Conservation (phyloP, 1,284 basidiomycete genomes). For the Ceratobasidium theobromae region DNA sequence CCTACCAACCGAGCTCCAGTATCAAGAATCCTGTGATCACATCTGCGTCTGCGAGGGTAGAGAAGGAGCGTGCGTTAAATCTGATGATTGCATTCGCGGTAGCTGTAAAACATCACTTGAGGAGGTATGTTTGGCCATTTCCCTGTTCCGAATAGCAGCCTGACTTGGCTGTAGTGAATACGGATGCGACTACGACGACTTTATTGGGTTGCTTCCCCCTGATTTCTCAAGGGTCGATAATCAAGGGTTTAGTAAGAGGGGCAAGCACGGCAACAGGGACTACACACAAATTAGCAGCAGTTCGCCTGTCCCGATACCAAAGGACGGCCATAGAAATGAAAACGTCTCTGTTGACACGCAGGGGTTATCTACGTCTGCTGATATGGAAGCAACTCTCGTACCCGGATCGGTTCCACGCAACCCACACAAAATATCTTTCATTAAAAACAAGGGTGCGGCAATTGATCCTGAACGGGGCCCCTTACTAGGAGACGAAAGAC, state of each 20-base stretch:
- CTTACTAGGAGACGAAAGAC: conserved; percentile 56
- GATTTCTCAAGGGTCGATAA: conserved; percentile 49
- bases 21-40: conserved; percentile 45
- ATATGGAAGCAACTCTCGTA: conserved; percentile 15
- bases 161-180: conserved; percentile 40
- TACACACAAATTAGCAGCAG: background rate
- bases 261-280: conserved; percentile 21
- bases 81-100: conserved; percentile 68
- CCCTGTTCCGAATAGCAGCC: conserved; percentile 44
- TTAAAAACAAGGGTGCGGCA: conserved; percentile 35
- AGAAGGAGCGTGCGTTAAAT: conserved; percentile 71
- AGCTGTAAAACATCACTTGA: conserved; percentile 75
- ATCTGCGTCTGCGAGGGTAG: conserved; percentile 58
- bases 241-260: conserved; percentile 14
- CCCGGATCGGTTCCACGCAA: background rate
- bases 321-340: no score
- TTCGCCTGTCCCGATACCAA: background rate
- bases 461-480: conserved; percentile 51
- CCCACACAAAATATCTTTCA: conserved; percentile 10
- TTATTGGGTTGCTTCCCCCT: conserved; percentile 62
- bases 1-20: conserved; percentile 26
- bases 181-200: conserved; percentile 63
- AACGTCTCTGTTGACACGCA: background rate
- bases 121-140: conserved; percentile 45
- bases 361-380: background rate